phyloP scores from a whole-genome alignment of 495 filamentous ascomycete genomes.

The Entonaema liquescens region DNA sequence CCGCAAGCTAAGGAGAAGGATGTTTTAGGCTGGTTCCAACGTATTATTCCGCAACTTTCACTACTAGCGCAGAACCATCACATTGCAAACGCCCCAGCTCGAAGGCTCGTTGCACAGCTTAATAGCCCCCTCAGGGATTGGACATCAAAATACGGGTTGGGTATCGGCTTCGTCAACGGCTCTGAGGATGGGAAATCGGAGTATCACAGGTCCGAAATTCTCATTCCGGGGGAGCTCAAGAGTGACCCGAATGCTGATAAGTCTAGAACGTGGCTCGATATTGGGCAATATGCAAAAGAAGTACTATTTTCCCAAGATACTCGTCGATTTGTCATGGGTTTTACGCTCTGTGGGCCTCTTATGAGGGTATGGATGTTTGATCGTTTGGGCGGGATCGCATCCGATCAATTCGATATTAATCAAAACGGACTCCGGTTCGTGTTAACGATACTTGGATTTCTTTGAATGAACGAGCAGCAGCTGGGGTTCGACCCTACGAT shows the following conservation, averaged over 20 bases:
- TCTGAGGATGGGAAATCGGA: slow-evolving; percentile 41
- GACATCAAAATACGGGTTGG: slow-evolving; percentile 52
- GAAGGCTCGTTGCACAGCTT: slow-evolving; percentile 48
- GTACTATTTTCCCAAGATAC: slow-evolving; percentile 57
- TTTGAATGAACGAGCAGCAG: slow-evolving; percentile 57
- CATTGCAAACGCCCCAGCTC: slow-evolving; percentile 15
- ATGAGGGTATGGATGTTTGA: slow-evolving; percentile 59
- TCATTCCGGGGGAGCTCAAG: slow-evolving; percentile 59
- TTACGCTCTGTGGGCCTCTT: slow-evolving; percentile 52
- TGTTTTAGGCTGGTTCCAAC: slow-evolving; percentile 46
- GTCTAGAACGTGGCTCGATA: slow-evolving; percentile 49
- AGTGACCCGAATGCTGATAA: slow-evolving; percentile 54
- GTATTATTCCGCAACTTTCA: slow-evolving; percentile 38
- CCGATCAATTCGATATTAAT: slow-evolving; percentile 58
- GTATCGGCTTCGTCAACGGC: slow-evolving; percentile 55
- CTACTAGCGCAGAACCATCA: slow-evolving; percentile 35
- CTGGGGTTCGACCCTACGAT: slow-evolving; percentile 58
- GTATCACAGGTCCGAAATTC: slow-evolving; percentile 57
- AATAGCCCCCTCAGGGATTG: slow-evolving; percentile 50
- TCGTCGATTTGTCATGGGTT: slow-evolving; percentile 58
- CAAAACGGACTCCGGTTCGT: slow-evolving; percentile 57
- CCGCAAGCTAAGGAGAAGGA: slow-evolving; percentile 47
- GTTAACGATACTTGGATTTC: slow-evolving; percentile 56
- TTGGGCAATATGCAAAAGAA: slow-evolving; percentile 56
- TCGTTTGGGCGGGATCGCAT: slow-evolving; percentile 57